These are phyloP conservation scores for Plectranthus barbatus DNA, from an alignment of 257 asterid genomes.

Conservation along the genomic window DNA sequence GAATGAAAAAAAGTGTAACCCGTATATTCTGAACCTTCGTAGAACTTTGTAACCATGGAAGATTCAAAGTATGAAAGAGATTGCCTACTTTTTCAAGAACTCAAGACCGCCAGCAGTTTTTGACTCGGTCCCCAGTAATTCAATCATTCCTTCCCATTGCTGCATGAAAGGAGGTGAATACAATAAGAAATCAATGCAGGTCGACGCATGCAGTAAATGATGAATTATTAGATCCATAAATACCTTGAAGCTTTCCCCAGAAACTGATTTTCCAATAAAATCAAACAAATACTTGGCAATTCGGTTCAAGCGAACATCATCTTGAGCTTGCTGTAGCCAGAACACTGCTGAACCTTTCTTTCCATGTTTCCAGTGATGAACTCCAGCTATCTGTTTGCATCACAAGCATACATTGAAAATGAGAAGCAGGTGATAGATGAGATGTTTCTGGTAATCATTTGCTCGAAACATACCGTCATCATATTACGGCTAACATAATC, in stretches of 20 bases:
- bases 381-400: constrained; percentile 64
- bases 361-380: constrained; percentile 92
- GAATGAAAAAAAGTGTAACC: not conserved
- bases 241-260: constrained; percentile 91
- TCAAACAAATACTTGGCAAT: constrained; percentile 80
- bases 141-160: constrained; percentile 99
- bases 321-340: constrained; percentile 97
- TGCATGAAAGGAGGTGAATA: constrained; percentile 21
- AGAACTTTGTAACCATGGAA: not conserved
- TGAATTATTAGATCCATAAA: not conserved
- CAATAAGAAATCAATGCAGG: not conserved
- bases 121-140: constrained; percentile 69
- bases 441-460: constrained; percentile 3
- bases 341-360: constrained; percentile 83
- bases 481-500: constrained; percentile 47
- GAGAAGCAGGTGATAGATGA: constrained; percentile 1
- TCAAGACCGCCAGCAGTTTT: constrained; percentile 83
- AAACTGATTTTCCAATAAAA: constrained; percentile 79
- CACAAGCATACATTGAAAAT: constrained; percentile 6
- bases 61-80: not conserved
- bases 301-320: constrained; percentile 72
- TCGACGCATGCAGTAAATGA: not conserved
- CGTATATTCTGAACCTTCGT: not conserved
- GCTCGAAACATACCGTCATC: constrained; percentile 68
- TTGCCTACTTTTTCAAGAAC: constrained; percentile 66